Percentiles rank a stretch among this genome's conserved stretches.
Evolutionary conservation across 352 stramenopile species (phyloP).

Genomic region (Globisporangium cystogenes): DNA sequence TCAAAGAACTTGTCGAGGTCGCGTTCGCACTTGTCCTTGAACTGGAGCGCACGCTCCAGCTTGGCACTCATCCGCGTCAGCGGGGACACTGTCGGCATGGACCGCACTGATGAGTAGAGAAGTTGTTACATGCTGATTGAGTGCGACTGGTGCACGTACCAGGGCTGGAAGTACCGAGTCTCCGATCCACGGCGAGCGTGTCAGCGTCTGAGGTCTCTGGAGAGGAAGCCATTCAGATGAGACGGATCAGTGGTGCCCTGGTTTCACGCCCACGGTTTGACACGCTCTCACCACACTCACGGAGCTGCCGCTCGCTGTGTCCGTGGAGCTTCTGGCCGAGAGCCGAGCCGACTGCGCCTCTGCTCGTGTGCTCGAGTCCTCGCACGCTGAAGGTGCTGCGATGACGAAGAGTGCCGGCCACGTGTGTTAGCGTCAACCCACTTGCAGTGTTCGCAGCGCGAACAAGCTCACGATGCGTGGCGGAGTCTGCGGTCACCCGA

Average conservation of each 20-base stretch:
- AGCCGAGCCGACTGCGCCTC: background rate
- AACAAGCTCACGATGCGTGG: conserved; percentile 9
- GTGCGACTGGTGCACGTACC: background rate
- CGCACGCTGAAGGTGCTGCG: conserved; percentile 4
- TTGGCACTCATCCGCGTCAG: conserved; percentile 28
- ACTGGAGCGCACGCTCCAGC: conserved; percentile 42
- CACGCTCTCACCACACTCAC: background rate
- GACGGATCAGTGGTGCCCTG: background rate
- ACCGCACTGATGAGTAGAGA: background rate
- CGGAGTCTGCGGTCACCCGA: conserved; percentile 1
- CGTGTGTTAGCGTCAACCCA: too few relatives aligned
- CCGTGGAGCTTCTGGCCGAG: background rate
- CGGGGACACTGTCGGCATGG: conserved; percentile 5
- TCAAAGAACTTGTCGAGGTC: conserved; percentile 43
- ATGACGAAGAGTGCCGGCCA: background rate
- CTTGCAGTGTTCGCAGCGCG: too few relatives aligned
- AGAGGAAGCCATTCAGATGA: background rate
- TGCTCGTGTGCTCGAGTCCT: background rate
- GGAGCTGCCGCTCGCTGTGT: conserved; percentile 4
- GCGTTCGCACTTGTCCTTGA: conserved; percentile 49
- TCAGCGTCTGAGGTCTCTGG: background rate
- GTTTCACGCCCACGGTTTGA: background rate
- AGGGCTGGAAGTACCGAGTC: background rate
- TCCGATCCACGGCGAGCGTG: background rate
- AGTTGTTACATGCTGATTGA: background rate